A percentile compares a stretch with the other conserved stretches of the same genome.
Conservation (phyloP, 2,329 filamentous ascomycete species). For the Magnaporthiopsis rhizophila region DNA sequence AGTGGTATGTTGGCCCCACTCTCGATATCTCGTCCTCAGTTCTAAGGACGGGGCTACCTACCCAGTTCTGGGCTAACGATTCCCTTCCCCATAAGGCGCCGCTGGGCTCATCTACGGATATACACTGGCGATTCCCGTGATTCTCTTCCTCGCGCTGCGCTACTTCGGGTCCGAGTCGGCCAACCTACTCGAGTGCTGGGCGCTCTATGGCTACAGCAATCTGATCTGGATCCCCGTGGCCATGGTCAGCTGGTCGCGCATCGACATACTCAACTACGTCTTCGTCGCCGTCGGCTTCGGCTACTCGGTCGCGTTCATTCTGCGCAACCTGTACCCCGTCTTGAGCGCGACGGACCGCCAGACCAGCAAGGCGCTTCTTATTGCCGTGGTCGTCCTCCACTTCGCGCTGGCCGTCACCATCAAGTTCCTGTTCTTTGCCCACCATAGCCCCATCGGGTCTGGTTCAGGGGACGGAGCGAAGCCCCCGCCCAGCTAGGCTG, state of each 20-base stretch:
- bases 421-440: slow-evolving; percentile 93
- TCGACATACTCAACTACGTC: slow-evolving; percentile 83
- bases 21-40: not conserved
- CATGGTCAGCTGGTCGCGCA: slow-evolving; percentile 79
- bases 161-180: slow-evolving; percentile 95
- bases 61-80: not conserved
- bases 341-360: slow-evolving; percentile 88
- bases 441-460: slow-evolving; percentile 47
- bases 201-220: slow-evolving; percentile 93
- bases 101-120: slow-evolving; percentile 95
- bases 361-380: slow-evolving; percentile 78
- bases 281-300: slow-evolving; percentile 85
- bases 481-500: not conserved
- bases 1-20: slow-evolving; percentile 50
- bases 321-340: slow-evolving; percentile 84
- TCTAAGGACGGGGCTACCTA: not conserved
- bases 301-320: slow-evolving; percentile 72
- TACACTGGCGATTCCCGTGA: slow-evolving; percentile 76
- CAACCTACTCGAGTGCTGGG: slow-evolving; percentile 91
- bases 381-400: slow-evolving; percentile 79
- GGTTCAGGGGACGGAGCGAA: not conserved
- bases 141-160: slow-evolving; percentile 77
- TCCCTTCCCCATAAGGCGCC: slow-evolving; percentile 32
- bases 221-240: slow-evolving; percentile 96
- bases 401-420: slow-evolving; percentile 87